Evolutionary conservation across 257 asterid species (phyloP).

Genomic region (Plantago ovata): DNA sequence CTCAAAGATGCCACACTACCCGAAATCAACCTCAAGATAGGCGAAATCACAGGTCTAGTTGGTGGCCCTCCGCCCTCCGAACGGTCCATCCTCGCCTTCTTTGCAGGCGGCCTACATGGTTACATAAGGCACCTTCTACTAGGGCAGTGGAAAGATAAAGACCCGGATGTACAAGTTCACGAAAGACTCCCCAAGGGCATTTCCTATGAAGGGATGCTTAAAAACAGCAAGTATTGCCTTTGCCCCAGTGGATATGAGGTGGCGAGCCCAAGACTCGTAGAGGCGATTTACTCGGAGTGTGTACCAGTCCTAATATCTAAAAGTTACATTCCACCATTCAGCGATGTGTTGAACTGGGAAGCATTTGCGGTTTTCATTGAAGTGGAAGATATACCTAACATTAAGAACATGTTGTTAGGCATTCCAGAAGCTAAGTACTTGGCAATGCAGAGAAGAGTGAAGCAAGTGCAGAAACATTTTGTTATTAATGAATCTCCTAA

Average conservation of each 20-base stretch:
- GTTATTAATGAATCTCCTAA: conserved; percentile 45
- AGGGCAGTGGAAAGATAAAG: conserved; percentile 62
- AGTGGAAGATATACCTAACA: conserved; percentile 40
- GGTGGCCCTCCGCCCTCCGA: conserved; percentile 68
- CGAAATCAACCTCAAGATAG: conserved; percentile 71
- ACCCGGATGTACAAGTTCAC: conserved; percentile 35
- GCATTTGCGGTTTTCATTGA: conserved; percentile 38
- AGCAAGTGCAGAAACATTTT: conserved; percentile 57
- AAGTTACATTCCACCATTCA: conserved; percentile 45
- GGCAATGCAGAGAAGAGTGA: conserved; percentile 46
- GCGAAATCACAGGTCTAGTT: conserved; percentile 50
- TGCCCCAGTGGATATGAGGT: conserved; percentile 81
- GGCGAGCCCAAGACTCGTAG: conserved; percentile 67
- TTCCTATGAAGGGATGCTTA: conserved; percentile 40
- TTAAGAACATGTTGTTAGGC: conserved; percentile 41
- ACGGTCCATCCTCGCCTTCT: conserved; percentile 68
- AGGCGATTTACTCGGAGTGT: conserved; percentile 66
- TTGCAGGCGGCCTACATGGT: conserved; percentile 74
- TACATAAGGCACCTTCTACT: conserved; percentile 57
- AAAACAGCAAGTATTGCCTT: conserved; percentile 44
- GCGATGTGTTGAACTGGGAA: conserved; percentile 58
- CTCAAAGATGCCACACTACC: conserved; percentile 64
- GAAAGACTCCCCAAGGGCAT: conserved; percentile 29
- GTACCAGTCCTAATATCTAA: conserved; percentile 55
- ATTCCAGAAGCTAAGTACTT: conserved; percentile 41